These are phyloP conservation scores for Apiospora malaysiana DNA, from an alignment of 2,329 filamentous ascomycete genomes.

Conservation along the genomic window DNA sequence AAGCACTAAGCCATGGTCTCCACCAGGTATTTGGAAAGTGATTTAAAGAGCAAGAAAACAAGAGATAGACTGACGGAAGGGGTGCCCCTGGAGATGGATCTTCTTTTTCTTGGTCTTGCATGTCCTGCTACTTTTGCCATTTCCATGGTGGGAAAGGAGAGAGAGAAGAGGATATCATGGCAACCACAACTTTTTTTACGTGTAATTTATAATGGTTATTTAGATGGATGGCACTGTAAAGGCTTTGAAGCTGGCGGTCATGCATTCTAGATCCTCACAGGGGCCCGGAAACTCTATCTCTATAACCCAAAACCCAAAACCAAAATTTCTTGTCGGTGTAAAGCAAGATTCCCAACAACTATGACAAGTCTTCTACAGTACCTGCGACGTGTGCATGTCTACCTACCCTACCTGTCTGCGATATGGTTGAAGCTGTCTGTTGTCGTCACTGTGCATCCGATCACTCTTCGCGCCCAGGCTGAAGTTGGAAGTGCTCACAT, in stretches of 20 bases:
- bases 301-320: background rate
- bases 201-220: slow-evolving; percentile 12
- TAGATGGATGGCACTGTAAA: background rate
- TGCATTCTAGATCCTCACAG: slow-evolving; percentile 5
- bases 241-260: slow-evolving; percentile 16
- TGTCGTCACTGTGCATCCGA: background rate
- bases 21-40: too few relatives aligned
- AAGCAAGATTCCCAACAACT: background rate
- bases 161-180: background rate
- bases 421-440: background rate
- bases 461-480: too few relatives aligned
- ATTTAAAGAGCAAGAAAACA: too few relatives aligned
- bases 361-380: background rate
- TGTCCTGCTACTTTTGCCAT: background rate
- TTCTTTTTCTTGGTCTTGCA: slow-evolving; percentile 1
- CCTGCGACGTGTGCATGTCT: background rate
- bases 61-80: background rate
- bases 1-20: too few relatives aligned
- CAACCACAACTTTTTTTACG: background rate
- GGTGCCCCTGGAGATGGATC: background rate
- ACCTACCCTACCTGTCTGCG: background rate
- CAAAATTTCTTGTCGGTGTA: background rate
- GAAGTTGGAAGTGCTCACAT: background rate
- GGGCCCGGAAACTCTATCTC: slow-evolving; percentile 14
- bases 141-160: too few relatives aligned